Conservation (phyloP, 1,284 basidiomycete species). For the Ganoderma meredithae region DNA sequence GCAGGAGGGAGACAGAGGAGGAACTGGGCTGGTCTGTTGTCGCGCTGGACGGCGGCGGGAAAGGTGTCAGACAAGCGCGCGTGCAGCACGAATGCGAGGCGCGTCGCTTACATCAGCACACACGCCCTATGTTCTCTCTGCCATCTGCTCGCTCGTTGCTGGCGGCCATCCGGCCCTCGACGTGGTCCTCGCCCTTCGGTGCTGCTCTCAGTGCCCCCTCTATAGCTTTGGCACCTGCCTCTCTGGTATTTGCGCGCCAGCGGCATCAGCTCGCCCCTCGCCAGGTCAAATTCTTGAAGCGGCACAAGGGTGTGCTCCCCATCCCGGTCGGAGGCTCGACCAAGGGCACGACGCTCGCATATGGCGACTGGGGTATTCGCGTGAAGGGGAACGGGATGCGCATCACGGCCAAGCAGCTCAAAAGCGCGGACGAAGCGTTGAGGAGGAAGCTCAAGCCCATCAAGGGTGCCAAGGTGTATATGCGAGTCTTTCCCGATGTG, state of each 20-base stretch:
- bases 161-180: constrained; percentile 38
- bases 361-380: constrained; percentile 90
- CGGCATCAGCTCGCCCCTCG: constrained; percentile 81
- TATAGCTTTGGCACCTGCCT: constrained; percentile 20
- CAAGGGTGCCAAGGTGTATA: constrained; percentile 88
- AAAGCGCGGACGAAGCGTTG: constrained; percentile 87
- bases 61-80: background rate
- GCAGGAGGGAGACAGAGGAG: background rate
- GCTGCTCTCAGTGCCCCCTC: constrained; percentile 18
- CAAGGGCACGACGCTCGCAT: constrained; percentile 93
- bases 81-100: background rate
- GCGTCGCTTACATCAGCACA: constrained; percentile 20
- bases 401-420: constrained; percentile 92
- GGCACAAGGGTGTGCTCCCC: constrained; percentile 88
- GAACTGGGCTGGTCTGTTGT: background rate
- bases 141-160: constrained; percentile 42
- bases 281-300: constrained; percentile 82
- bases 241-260: constrained; percentile 40
- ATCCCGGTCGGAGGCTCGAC: constrained; percentile 90
- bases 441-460: constrained; percentile 91
- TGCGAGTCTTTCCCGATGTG: constrained; percentile 90
- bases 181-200: constrained; percentile 26
- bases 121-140: constrained; percentile 39
- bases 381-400: constrained; percentile 86
- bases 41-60: background rate